These are phyloP conservation scores for Taiozyma onychis DNA, from an alignment of 1,139 yeast species.

Conservation along the genomic window DNA sequence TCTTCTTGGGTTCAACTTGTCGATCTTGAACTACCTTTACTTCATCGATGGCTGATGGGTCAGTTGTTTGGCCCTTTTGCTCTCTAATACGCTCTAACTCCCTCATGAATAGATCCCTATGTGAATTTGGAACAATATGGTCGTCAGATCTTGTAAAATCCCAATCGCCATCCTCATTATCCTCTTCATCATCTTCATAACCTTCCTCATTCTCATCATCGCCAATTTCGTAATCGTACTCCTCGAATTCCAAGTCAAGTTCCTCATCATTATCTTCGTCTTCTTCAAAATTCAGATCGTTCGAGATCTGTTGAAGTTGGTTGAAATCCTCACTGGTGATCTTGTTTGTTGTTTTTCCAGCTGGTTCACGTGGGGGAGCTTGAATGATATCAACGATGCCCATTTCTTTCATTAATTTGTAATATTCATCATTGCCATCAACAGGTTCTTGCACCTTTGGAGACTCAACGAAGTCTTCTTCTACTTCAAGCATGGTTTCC, in stretches of 20 bases:
- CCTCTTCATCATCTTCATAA: conserved; percentile 19
- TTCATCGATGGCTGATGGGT: neutral
- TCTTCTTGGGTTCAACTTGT: conserved; percentile 8
- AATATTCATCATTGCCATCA: conserved; percentile 32
- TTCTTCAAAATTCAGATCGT: conserved; percentile 35
- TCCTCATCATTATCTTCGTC: conserved; percentile 20
- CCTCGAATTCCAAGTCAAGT: conserved; percentile 19
- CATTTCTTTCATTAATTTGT: conserved; percentile 46
- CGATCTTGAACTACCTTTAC: conserved; percentile 23
- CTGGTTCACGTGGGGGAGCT: neutral
- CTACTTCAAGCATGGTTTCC: no score
- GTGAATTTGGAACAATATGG: conserved; percentile 15
- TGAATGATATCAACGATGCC: conserved; percentile 27
- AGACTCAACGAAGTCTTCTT: neutral
- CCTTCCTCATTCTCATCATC: conserved; percentile 25
- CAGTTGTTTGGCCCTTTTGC: neutral
- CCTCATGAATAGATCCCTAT: conserved; percentile 15
- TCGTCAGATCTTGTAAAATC: conserved; percentile 11
- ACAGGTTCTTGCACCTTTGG: conserved; percentile 1
- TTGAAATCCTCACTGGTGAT: conserved; percentile 23
- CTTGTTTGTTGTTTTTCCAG: neutral
- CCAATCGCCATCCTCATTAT: conserved; percentile 21
- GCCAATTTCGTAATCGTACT: conserved; percentile 26
- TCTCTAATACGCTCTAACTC: conserved; percentile 10
- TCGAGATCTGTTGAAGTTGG: conserved; percentile 45